These are phyloP conservation scores for Pythium vanterpoolii DNA, from an alignment of 352 stramenopile genomes.

Conservation along the genomic window DNA sequence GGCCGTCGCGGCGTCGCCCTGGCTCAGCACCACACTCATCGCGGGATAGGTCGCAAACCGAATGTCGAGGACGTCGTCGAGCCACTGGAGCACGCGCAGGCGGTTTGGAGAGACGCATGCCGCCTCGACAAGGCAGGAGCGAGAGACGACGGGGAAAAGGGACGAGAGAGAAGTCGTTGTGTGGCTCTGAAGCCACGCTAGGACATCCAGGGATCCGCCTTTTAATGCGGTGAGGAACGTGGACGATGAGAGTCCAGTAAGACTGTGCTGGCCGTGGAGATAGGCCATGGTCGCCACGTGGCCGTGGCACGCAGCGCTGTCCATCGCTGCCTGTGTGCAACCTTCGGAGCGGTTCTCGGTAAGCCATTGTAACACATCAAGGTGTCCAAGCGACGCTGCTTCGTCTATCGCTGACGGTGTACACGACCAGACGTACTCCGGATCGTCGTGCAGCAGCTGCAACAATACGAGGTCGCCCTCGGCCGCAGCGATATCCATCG, in stretches of 20 bases:
- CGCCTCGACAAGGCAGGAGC: constrained; percentile 10
- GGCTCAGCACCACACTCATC: constrained; percentile 10
- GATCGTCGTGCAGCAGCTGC: constrained; percentile 29
- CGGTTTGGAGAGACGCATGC: constrained; percentile 16
- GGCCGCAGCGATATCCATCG: constrained; percentile 21
- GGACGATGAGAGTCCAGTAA: neutral
- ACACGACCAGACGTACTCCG: constrained; percentile 11
- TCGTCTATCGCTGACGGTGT: constrained; percentile 37
- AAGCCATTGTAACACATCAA: constrained; percentile 36
- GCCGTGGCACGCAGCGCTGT: constrained; percentile 27
- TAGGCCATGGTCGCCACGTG: constrained; percentile 32
- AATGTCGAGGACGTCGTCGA: constrained; percentile 7
- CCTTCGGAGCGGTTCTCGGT: constrained; percentile 29
- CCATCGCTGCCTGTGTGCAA: constrained; percentile 29
- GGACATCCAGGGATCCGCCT: constrained; percentile 3
- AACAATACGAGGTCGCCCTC: constrained; percentile 31
- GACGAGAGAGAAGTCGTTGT: neutral
- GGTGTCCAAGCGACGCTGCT: constrained; percentile 31
- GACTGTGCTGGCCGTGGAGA: neutral
- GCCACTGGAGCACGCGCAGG: constrained; percentile 12
- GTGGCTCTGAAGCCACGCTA: constrained; percentile 4
- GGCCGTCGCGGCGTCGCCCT: constrained; percentile 9
- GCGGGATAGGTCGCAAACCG: constrained; percentile 6
- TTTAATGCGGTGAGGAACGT: constrained; percentile 13
- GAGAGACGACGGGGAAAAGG: neutral